Percentiles rank a stretch among this genome's conserved stretches.
These are phyloP conservation scores for Ophiostoma angusticollis DNA, from an alignment of 2,329 filamentous ascomycete species.

Conservation along the genomic window DNA sequence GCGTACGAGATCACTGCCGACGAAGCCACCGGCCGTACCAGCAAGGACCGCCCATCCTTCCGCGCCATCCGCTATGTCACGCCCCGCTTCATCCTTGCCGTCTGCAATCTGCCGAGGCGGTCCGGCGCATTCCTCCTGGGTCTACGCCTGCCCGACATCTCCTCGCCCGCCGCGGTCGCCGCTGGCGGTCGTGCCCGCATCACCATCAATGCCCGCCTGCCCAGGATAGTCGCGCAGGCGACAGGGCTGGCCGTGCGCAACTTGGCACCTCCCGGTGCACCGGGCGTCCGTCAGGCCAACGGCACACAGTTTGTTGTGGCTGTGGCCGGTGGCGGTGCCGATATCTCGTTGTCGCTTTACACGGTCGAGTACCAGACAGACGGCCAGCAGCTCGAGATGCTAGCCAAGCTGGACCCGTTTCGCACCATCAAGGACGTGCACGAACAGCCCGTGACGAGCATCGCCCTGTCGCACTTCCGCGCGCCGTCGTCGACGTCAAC, in stretches of 20 bases:
- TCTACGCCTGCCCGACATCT: slow-evolving; percentile 29
- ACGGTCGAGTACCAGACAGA: slow-evolving; percentile 56
- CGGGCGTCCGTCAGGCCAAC: slow-evolving; percentile 31
- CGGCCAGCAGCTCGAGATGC: slow-evolving; percentile 35
- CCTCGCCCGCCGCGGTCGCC: slow-evolving; percentile 18
- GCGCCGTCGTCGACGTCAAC: slow-evolving; percentile 23
- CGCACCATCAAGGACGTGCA: slow-evolving; percentile 40
- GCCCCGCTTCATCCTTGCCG: slow-evolving; percentile 42
- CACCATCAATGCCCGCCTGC: slow-evolving; percentile 43
- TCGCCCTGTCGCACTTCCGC: slow-evolving; percentile 45
- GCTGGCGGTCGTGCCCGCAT: slow-evolving; percentile 29
- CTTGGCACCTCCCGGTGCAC: slow-evolving; percentile 43
- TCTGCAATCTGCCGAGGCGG: slow-evolving; percentile 45
- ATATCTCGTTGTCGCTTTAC: slow-evolving; percentile 65
- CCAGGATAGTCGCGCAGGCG: slow-evolving; percentile 54
- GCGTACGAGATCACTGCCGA: slow-evolving; percentile 45
- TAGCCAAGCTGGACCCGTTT: slow-evolving; percentile 40
- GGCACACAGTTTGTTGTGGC: slow-evolving; percentile 70
- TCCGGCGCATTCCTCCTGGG: slow-evolving; percentile 45
- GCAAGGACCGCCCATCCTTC: slow-evolving; percentile 40
- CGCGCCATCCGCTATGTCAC: slow-evolving; percentile 47
- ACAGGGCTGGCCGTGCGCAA: slow-evolving; percentile 66
- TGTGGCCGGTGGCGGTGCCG: slow-evolving; percentile 58
- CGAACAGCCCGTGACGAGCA: slow-evolving; percentile 42
- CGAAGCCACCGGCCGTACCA: slow-evolving; percentile 23